Base-by-base conservation (phyloP, 202 grass and related monocot genomes). In the Digitaria exilis region DNA sequence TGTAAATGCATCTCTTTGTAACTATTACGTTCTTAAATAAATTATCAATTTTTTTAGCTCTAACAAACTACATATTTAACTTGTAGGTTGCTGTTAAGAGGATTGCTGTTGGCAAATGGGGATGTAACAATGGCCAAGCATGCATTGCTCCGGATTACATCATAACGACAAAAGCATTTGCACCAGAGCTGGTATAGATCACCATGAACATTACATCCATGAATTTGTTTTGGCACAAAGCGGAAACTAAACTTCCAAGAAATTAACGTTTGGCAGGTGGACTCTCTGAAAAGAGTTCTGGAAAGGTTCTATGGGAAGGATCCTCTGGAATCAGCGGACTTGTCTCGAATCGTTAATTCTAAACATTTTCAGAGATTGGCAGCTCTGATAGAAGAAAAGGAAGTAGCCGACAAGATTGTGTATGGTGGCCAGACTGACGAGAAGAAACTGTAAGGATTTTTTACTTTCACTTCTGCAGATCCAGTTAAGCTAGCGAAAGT, bases 91-190 rank as follows among this genome's bases (percentile, higher is more conserved):
- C 93, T 25, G 52, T 57, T 19, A 99, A 91, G 80, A 89, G 97
- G 86, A 83, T 99, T 60, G 91, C 76, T 44, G 93, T 88, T 22
- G 97, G 97, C 69, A 99, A 99, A 71, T 99, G 97, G 97, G 97
- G 93, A 51, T 91, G 93, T 72, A 99, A 96, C 61, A 94, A 87
- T 64, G 97, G 97, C 55, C 97, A 99, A 89, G 97, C 97, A 68
- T 99, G 97, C 52, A 85, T 99, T 55, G 89, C 97, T 78, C 97
- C 97, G 0, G 97, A 99, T 88, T 99, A 99, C 70, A 71, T 99
- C 75, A 88, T 99, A 62, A 99, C 97, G 1, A 94, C 97, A 3
- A 97, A 89, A 88, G 90, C 89, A 19, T 94, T 94, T 45, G 93
- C 90, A 68, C 76, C 93, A 67, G 39, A 92, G 37, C 80, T 99